Base-by-base conservation (phyloP, 176 grass and related monocot genomes). In the Olyra latifolia region DNA sequence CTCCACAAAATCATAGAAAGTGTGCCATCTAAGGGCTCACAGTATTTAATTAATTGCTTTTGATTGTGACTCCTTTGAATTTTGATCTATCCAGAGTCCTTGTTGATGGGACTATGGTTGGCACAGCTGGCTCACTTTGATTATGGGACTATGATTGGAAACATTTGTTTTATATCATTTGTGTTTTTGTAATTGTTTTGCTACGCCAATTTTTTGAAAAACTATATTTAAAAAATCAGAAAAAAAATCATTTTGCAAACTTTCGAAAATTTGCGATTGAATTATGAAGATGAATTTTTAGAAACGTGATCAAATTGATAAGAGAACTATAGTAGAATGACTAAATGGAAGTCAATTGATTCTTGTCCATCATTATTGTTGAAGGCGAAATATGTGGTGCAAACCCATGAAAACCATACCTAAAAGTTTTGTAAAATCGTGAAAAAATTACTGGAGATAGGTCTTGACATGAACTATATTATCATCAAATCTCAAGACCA, bases 41-140 rank as follows among this genome's bases (percentile, higher is more conserved):
- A 27, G 1, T 54, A 55, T 56, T 69, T 71, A 46, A 74, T 64
- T 46, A 63, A 54, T 75, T 58, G 40, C 20, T 42, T 77, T 24
- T 72, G 77, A 85, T 12, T 76, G 47, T 7, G 71, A 85, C 39
- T n/a, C 39, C 50, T 66, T 81, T 81, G 56, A 72, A 40, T 80
- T 89, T 81, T 41, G 11, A 63, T 57, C 24, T 69, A 12, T 47
- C 32, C 4, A 17, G 11, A 68, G 52, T 24, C 63, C 28, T 64
- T 23, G 64, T 76, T 89, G 77, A 71, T 76, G 15, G 30, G 15
- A 64, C 58, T 53, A 63, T 19, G 30, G 13, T 82, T 60, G 46
- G 79, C 70, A 39, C 40, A 55, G 32, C 40, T 61, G 29, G 15
- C 53, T 56, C 74, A 35, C 32, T 35, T 3, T 35, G 32, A 35